Evolutionary conservation across 2,329 filamentous ascomycete genomes (phyloP), one percentile per base, ranked within the genome.

Genomic region (Ophiosphaerella herpotricha): DNA sequence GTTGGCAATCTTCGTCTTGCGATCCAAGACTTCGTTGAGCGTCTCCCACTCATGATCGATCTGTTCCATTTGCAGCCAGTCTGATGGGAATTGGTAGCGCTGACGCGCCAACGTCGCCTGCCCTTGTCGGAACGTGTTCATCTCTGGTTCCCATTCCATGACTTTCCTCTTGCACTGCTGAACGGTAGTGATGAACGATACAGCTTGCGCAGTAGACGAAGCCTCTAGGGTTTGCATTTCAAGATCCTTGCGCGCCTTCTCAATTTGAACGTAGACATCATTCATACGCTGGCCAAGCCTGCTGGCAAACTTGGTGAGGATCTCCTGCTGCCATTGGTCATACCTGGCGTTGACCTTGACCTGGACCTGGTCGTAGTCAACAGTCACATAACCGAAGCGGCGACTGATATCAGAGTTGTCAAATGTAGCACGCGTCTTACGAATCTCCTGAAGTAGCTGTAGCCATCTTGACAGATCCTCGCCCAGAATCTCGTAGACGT

Each of bases 271-370:
- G 63, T 94, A 91, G 4, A 97, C 88, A 66, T 99, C 94, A 41
- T 91, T 85, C 86, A 97, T 95, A 42, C 92, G 89, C 56, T 85
- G 89, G 39, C 92, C 91, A 39, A 99, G 87, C 48, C 94, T 90
- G 48, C 84, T 83, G 33, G 91, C 94, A 74, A 99, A 99, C 71
- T 96, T 96, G 62, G 89, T 84, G 33, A 97, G 80, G 47, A 99
- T 96, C 60, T 99, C 94, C 64, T 97, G 91, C 73, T 99, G 94
- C 94, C 95, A 99, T 73, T 97, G 93, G 70, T 99, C 95, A 70
- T 99, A 99, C 73, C 97, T 99, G 64, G 91, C 91, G 66, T 97
- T 99, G 73, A 99, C 94, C 75, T 96, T 97, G 49, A 93, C 91
- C 74, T 99, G 95, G 0, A 99, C 94, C 74, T 99, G 95, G 65